A percentile compares a stretch with the other conserved stretches of the same genome.
phyloP scores from a whole-genome alignment of 768 basidiomycete species.

The Mycena vitilis region DNA sequence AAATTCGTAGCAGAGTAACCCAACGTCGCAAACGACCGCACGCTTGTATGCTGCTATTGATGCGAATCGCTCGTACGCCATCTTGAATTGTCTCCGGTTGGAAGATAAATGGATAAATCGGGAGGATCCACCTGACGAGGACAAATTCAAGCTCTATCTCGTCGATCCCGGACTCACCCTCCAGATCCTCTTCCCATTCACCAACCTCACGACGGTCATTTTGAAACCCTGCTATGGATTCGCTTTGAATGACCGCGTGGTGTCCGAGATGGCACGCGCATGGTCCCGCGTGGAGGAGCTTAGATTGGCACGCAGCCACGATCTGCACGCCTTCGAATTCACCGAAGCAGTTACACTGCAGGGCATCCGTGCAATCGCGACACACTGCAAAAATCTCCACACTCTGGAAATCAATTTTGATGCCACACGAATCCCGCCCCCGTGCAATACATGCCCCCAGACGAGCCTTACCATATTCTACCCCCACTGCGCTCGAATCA shows the following conservation, averaged over 20 bases:
- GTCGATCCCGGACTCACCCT: neutral
- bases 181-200: conserved; percentile 12
- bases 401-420: neutral
- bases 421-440: neutral
- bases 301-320: neutral
- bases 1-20: neutral
- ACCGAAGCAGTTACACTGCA: neutral
- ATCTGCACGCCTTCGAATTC: neutral
- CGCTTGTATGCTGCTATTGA: neutral
- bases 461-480: neutral
- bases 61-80: neutral
- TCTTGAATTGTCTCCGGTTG: neutral
- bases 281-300: conserved; percentile 7
- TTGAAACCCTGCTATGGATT: conserved; percentile 4
- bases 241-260: neutral
- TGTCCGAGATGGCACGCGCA: conserved; percentile 6
- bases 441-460: neutral
- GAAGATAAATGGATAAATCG: neutral
- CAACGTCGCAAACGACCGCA: neutral
- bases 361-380: neutral
- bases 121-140: neutral
- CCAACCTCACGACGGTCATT: neutral
- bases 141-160: neutral
- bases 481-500: neutral
- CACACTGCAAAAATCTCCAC: neutral